Conservation (phyloP, 352 stramenopile genomes). For the Phytophthora multivora region DNA sequence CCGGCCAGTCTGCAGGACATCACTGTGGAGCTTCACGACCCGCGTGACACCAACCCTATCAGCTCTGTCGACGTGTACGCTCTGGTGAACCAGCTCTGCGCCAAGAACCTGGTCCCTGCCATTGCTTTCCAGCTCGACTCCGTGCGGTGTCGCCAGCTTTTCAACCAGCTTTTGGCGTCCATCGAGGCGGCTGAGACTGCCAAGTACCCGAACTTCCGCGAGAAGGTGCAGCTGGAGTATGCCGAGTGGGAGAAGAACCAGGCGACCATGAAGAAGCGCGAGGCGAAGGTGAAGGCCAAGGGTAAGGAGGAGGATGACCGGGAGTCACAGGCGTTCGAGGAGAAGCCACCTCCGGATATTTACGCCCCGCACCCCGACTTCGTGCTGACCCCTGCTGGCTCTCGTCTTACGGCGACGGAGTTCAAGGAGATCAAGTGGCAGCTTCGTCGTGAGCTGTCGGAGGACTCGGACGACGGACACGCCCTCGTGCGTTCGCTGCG, state of each 20-base stretch:
- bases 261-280: slow-evolving; percentile 92
- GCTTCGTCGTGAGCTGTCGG: slow-evolving; percentile 80
- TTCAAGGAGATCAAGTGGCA: slow-evolving; percentile 91
- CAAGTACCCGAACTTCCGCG: slow-evolving; percentile 88
- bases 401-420: slow-evolving; percentile 93
- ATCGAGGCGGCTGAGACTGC: slow-evolving; percentile 76
- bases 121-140: slow-evolving; percentile 91
- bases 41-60: slow-evolving; percentile 53
- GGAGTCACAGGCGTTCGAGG: slow-evolving; percentile 83
- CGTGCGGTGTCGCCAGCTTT: slow-evolving; percentile 86
- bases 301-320: slow-evolving; percentile 89
- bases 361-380: slow-evolving; percentile 98
- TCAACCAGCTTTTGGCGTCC: slow-evolving; percentile 75
- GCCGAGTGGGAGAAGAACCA: slow-evolving; percentile 87
- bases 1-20: slow-evolving; percentile 67
- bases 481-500: slow-evolving; percentile 89
- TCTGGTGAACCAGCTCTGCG: slow-evolving; percentile 70
- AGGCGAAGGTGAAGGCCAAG: slow-evolving; percentile 94
- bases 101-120: slow-evolving; percentile 68
- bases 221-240: slow-evolving; percentile 95
- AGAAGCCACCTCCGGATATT: slow-evolving; percentile 90
- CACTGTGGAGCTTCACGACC: slow-evolving; percentile 56
- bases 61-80: slow-evolving; percentile 72
- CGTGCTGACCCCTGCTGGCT: slow-evolving; percentile 93
- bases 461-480: slow-evolving; percentile 83